Evolutionary conservation across 2,329 filamentous ascomycete genomes (phyloP).

Genomic region (Ascochyta lentis): DNA sequence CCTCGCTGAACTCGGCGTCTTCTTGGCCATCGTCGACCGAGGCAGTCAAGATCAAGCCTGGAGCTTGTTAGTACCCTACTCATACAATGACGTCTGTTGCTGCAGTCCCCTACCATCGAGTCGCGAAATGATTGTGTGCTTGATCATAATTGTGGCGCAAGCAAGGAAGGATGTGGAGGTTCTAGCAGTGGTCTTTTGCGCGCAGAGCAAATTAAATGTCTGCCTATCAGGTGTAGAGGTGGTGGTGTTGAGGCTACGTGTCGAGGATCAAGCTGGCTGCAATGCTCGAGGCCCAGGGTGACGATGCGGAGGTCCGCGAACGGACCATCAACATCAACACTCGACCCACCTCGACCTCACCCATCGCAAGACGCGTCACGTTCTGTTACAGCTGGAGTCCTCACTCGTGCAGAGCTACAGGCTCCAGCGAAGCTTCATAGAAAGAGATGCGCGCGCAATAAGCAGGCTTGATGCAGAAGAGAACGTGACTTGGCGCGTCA

Average conservation of each 20-base stretch:
- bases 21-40: slow-evolving; percentile 91
- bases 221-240: slow-evolving; percentile 4
- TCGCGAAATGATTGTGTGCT: slow-evolving; percentile 91
- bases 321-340: slow-evolving; percentile 20
- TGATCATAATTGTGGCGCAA: slow-evolving; percentile 68
- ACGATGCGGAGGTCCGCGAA: slow-evolving; percentile 34
- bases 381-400: too few relatives aligned
- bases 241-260: slow-evolving; percentile 39
- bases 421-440: not conserved
- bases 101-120: slow-evolving; percentile 72
- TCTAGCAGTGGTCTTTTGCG: not conserved
- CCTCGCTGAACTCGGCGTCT: slow-evolving; percentile 73
- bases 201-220: not conserved
- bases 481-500: slow-evolving; percentile 7
- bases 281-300: slow-evolving; percentile 15
- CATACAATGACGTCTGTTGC: slow-evolving; percentile 8
- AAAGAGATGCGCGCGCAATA: not conserved
- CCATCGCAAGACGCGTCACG: not conserved
- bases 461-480: not conserved
- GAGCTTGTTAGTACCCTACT: slow-evolving; percentile 27
- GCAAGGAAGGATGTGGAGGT: not conserved
- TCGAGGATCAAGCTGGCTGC: slow-evolving; percentile 26
- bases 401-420: not conserved
- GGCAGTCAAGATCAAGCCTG: slow-evolving; percentile 92
- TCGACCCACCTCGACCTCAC: not conserved